phyloP scores from a whole-genome alignment of 768 basidiomycete genomes.

The Lyophyllum atratum region DNA sequence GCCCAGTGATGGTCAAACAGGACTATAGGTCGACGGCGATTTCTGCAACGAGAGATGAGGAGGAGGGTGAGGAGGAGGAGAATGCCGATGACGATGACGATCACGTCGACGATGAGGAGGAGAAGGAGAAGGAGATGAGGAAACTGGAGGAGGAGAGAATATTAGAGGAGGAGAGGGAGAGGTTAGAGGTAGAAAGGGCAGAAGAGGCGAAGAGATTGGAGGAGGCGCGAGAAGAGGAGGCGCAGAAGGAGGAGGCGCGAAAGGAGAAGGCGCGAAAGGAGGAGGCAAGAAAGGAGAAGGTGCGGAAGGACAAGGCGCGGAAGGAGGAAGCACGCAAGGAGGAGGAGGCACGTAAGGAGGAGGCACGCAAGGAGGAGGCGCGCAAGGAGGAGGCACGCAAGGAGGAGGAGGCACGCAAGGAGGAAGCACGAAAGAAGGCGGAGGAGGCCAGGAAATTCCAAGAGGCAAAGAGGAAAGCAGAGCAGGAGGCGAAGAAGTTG shows the following conservation, averaged over 20 bases:
- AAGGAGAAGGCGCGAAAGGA: conserved; percentile 11
- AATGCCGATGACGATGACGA: conserved; percentile 19
- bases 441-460: conserved; percentile 11
- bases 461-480: conserved; percentile 27
- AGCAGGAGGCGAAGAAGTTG: conserved; percentile 17
- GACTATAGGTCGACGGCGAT: conserved; percentile 4
- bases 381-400: conserved; percentile 20
- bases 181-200: conserved; percentile 16
- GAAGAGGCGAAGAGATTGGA: conserved; percentile 24
- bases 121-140: conserved; percentile 23
- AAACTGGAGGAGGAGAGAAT: conserved; percentile 25
- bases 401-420: conserved; percentile 24
- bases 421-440: conserved; percentile 19
- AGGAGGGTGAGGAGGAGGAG: conserved; percentile 27
- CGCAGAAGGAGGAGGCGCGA: conserved; percentile 22
- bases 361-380: conserved; percentile 16
- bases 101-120: conserved; percentile 21
- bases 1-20: no score
- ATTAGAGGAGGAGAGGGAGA: conserved; percentile 24
- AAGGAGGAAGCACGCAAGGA: conserved; percentile 8
- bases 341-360: conserved; percentile 30
- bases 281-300: conserved; percentile 19
- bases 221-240: no score
- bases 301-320: conserved; percentile 13
- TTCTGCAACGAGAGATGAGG: conserved; percentile 18